These are phyloP conservation scores for Salix purpurea DNA, from an alignment of 345 rosid species.

Conservation along the genomic window DNA sequence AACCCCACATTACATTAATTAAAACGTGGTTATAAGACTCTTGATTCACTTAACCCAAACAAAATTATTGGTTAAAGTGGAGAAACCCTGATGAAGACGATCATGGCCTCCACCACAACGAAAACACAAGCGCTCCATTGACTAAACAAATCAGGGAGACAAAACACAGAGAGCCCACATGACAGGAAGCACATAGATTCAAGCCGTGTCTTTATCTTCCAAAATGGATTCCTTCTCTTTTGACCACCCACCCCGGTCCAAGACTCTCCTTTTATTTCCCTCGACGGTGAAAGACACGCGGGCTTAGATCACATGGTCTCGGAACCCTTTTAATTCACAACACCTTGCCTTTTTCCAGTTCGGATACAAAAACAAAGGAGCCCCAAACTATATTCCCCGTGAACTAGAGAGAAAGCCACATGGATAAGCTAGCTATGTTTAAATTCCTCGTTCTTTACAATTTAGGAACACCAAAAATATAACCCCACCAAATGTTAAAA, in stretches of 20 bases:
- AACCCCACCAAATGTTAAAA: not conserved
- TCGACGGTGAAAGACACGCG: not conserved
- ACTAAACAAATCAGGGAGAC: not conserved
- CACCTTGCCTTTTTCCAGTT: not conserved
- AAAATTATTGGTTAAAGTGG: conserved; percentile 11
- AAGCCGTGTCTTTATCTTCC: conserved; percentile 1
- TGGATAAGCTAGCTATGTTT: not conserved
- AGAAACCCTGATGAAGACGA: conserved; percentile 19
- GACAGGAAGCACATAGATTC: conserved; percentile 4
- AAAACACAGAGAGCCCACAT: conserved; percentile 6
- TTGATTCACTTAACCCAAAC: conserved; percentile 8
- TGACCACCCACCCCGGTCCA: conserved; percentile 39
- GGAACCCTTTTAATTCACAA: not conserved
- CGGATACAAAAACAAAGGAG: not conserved
- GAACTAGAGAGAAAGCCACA: not conserved
- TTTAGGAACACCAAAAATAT: not conserved
- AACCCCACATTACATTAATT: not conserved
- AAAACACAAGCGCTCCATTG: conserved; percentile 17
- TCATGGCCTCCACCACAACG: conserved; percentile 18
- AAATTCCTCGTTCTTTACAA: not conserved
- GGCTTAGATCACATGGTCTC: conserved; percentile 5
- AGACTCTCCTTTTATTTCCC: conserved; percentile 5
- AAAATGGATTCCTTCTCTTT: conserved; percentile 1
- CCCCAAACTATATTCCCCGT: not conserved
- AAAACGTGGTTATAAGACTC: not conserved